Evolutionary conservation across 768 basidiomycete genomes (phyloP), one percentile per base, ranked within the genome.

Genomic region (Phlebiopsis flavidoalba): DNA sequence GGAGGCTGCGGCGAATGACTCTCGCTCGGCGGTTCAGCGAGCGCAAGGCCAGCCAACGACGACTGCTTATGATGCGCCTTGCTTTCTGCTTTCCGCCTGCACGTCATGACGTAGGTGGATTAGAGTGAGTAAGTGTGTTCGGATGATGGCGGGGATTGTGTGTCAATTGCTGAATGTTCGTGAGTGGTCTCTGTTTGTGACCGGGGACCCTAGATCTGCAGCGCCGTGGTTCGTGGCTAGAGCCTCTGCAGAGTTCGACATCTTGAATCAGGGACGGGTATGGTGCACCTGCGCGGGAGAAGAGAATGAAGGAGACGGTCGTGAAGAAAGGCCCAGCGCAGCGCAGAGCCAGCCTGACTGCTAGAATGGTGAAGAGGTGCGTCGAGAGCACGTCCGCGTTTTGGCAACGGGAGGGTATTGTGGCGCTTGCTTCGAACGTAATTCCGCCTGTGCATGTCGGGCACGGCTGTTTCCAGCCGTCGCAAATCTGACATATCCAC

Each of bases 261-360:
- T 53, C n/a, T 12, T 36, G 17, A 21, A 36, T 37, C 6, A 45
- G n/a, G 43, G 21, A 22, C n/a, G 24, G 19, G 48, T 15, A 8
- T 10, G n/a, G 26, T 3, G 3, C 19, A 26, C 48, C 24, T 49
- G n/a, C 11, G 19, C 24, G 11, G 37, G 36, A 55, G 21, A 22
- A 43, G 26, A 22, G 48, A 35, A 8, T 26, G 40, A 43, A 19
- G 12, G 45, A 15, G 31, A 12, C 43, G 26, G 59, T 21, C 4
- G 52, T 19, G 57, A 50, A 51, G 35, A 19, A 26, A n/a, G 57
- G 14, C 22, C n/a, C 19, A 54, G 15, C 52, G 40, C 35, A 53
- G 46, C 31, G 15, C 48, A 59, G 59, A 60, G 47, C 59, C 59
- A 54, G 59, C 53, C 59, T 60, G 59, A 47, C 59, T 55, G 59